These are phyloP conservation scores for Komagataella kurtzmanii DNA, from an alignment of 805 yeast genomes.

Conservation along the genomic window DNA sequence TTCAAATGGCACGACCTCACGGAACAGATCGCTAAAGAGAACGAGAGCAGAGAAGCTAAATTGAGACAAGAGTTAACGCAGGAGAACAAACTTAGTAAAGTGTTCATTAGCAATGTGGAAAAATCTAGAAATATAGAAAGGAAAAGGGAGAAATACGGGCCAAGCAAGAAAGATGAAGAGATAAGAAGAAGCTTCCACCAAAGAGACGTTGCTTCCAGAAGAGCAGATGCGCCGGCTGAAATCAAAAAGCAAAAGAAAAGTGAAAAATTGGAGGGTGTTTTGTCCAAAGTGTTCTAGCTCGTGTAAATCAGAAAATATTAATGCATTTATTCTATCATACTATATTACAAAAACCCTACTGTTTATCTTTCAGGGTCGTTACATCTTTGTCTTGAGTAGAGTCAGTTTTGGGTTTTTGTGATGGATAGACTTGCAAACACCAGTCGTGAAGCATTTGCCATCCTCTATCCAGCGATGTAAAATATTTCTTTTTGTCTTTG, in stretches of 20 bases:
- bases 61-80: conserved; percentile 81
- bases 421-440: neutral
- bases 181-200: conserved; percentile 58
- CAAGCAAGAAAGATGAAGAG: conserved; percentile 11
- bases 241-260: conserved; percentile 25
- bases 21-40: conserved; percentile 83
- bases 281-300: conserved; percentile 35
- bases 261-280: conserved; percentile 30
- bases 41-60: conserved; percentile 78
- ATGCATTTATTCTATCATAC: neutral
- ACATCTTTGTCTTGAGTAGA: neutral
- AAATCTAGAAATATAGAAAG: conserved; percentile 64
- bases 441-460: neutral
- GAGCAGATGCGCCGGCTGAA: conserved; percentile 45
- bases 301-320: neutral
- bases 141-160: conserved; percentile 26
- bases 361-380: neutral
- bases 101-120: conserved; percentile 75
- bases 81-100: conserved; percentile 76
- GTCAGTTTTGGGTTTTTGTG: neutral
- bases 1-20: conserved; percentile 95
- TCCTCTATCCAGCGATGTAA: neutral
- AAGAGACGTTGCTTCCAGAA: conserved; percentile 47
- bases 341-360: neutral
- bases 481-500: neutral